Conservation (phyloP, 192 early-diverging fungal species). For the Coemansia erecta region DNA sequence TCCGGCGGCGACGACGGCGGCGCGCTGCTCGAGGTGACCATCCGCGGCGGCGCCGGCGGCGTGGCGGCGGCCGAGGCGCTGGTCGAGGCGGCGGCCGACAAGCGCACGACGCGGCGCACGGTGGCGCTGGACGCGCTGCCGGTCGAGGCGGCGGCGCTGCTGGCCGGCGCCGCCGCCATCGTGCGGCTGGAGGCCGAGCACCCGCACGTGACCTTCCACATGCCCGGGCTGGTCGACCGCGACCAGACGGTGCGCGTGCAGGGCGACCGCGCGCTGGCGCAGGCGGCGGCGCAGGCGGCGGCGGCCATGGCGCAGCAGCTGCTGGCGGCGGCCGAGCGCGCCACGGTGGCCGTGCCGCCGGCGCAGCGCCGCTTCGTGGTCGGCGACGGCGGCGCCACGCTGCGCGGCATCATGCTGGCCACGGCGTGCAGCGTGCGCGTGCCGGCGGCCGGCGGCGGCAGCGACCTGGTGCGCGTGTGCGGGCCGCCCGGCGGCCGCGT, state of each 20-base stretch:
- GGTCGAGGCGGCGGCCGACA: conserved; percentile 75
- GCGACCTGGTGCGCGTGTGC: conserved; percentile 75
- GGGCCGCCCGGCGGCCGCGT: conserved; percentile 72
- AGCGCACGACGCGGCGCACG: conserved; percentile 71
- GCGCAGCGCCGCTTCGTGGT: conserved; percentile 91
- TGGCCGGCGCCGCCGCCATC: conserved; percentile 63
- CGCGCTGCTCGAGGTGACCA: conserved; percentile 58
- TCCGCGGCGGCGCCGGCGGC: conserved; percentile 82
- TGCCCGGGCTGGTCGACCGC: conserved; percentile 59
- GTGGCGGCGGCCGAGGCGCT: conserved; percentile 81
- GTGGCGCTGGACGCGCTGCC: conserved; percentile 68
- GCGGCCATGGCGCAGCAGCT: conserved; percentile 61
- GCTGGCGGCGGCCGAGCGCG: conserved; percentile 61
- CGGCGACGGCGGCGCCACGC: conserved; percentile 71
- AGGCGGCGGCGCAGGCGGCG: conserved; percentile 62
- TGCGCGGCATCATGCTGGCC: conserved; percentile 80
- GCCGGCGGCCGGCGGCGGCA: conserved; percentile 65
- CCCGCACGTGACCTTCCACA: conserved; percentile 70
- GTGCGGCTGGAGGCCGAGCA: conserved; percentile 61
- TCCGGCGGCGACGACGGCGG: conserved; percentile 58
- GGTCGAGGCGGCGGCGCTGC: conserved; percentile 74
- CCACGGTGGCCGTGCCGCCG: conserved; percentile 77
- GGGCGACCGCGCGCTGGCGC: conserved; percentile 75
- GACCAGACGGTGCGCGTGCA: conserved; percentile 63
- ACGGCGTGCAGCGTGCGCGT: conserved; percentile 89